These are phyloP conservation scores for Dictyostelium capitatum DNA, from an alignment of 78 protist species.

Conservation along the genomic window DNA sequence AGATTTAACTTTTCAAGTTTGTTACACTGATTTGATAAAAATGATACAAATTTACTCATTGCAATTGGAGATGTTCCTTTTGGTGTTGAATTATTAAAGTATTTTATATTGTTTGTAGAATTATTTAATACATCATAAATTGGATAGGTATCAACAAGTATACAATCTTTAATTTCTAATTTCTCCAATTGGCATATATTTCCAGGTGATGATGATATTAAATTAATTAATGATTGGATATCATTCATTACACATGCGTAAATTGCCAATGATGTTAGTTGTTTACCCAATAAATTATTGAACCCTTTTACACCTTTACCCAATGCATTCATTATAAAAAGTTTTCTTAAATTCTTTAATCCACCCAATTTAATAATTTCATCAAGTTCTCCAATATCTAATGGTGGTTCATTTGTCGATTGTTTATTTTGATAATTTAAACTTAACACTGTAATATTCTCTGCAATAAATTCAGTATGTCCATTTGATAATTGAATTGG, in stretches of 20 bases:
- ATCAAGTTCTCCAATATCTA: background rate
- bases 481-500: background rate
- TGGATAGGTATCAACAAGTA: background rate
- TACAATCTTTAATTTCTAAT: slow-evolving; percentile 4
- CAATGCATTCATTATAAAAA: background rate
- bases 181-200: background rate
- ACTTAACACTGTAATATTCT: background rate
- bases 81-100: slow-evolving; percentile 10
- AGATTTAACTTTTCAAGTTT: background rate
- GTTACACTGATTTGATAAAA: background rate
- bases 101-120: background rate
- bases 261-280: background rate
- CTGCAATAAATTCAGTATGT: background rate
- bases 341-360: background rate
- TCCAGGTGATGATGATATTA: background rate
- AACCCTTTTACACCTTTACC: background rate
- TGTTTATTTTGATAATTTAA: background rate
- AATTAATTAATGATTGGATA: background rate
- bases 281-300: slow-evolving; percentile 1
- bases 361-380: slow-evolving; percentile 14
- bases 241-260: background rate
- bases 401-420: background rate
- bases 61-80: background rate
- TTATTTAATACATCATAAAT: background rate
- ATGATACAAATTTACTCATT: background rate